Base-by-base conservation (phyloP, 108 stramenopile species). In the Schizochytrium sp. region DNA sequence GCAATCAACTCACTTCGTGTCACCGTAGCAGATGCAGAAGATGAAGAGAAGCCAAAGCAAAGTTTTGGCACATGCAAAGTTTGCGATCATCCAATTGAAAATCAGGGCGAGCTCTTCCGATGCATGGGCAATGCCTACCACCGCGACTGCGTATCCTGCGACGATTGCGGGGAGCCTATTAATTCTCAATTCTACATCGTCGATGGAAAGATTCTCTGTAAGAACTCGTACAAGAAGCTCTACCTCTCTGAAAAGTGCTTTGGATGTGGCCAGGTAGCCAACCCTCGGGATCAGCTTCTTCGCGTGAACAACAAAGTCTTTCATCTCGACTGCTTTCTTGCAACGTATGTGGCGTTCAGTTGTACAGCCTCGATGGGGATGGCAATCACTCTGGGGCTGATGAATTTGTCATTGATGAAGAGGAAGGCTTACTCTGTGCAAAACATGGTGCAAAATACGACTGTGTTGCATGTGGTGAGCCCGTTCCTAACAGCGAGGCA, bases 241-340 rank as follows among this genome's bases (percentile, higher is more conserved):
- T 42, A 55, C n/a, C 64, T 69, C 0, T n/a, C 47, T n/a, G n/a
- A 55, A 42, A 46, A 50, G 40, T 83, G 76, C 3, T 49, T 28
- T 28, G 76, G 47, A 13, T 83, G 76, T 40, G 76, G 76, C 8
- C 17, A 83, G 28, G 55, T 53, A 7, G 76, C 76, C 76, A 53
- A 83, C 47, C 47, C 47, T 38, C 12, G 55, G 50, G 76, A 83
- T 40, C 76, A 83, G 15, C 47, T 83, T 47, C 47, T 83, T 2
- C 64, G 64, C 64, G 64, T 69, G 19, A 40, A 2, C 38, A 53
- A 83, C 3, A 83, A 83, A 40, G 50, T 83, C 47, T 83, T 83
- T 28, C 76, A 83, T 53, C 49, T 83, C 13, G 76, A 83, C 76
- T 83, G 76, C 76, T 83, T 83, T 55, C 49, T 47, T 83, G 76